Evolutionary conservation across 176 grass and related monocot genomes (phyloP).

Genomic region (Cenchrus fungigraminus): DNA sequence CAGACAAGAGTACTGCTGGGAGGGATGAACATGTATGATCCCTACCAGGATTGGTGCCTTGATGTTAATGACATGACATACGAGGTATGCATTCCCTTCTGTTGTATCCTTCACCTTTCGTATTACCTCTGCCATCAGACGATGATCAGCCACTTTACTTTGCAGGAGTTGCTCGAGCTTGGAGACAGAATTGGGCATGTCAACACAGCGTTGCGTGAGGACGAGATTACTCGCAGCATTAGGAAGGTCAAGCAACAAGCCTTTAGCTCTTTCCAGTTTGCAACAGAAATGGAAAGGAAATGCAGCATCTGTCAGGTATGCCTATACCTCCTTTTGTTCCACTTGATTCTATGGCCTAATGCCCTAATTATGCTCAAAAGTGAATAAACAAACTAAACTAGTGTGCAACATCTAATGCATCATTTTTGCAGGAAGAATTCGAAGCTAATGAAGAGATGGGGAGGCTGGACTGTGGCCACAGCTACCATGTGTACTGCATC

Average conservation of each 20-base stretch:
- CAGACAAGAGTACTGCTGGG: slow-evolving; percentile 87
- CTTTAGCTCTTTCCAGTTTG: slow-evolving; percentile 53
- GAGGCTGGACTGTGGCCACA: slow-evolving; percentile 84
- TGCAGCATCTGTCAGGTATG: slow-evolving; percentile 93
- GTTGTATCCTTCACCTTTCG: background rate
- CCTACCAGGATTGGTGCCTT: slow-evolving; percentile 83
- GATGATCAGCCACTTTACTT: background rate
- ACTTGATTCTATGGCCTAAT: background rate
- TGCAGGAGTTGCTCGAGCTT: slow-evolving; percentile 89
- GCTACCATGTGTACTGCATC: slow-evolving; percentile 93
- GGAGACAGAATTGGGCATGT: slow-evolving; percentile 90
- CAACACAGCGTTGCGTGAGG: slow-evolving; percentile 86
- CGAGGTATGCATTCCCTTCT: slow-evolving; percentile 51
- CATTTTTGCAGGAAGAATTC: slow-evolving; percentile 77
- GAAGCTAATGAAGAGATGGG: slow-evolving; percentile 87
- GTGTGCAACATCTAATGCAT: background rate
- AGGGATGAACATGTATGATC: slow-evolving; percentile 75
- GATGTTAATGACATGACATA: slow-evolving; percentile 97
- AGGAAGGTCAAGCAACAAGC: slow-evolving; percentile 64
- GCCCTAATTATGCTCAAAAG: too few species aligned
- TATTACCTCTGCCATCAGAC: background rate
- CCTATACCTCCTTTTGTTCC: background rate
- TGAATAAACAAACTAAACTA: too few species aligned
- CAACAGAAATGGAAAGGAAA: slow-evolving; percentile 73
- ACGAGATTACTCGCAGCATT: slow-evolving; percentile 70